phyloP scores from a whole-genome alignment of 2,329 filamentous ascomycete genomes.

The Stachybotrys echinatus region DNA sequence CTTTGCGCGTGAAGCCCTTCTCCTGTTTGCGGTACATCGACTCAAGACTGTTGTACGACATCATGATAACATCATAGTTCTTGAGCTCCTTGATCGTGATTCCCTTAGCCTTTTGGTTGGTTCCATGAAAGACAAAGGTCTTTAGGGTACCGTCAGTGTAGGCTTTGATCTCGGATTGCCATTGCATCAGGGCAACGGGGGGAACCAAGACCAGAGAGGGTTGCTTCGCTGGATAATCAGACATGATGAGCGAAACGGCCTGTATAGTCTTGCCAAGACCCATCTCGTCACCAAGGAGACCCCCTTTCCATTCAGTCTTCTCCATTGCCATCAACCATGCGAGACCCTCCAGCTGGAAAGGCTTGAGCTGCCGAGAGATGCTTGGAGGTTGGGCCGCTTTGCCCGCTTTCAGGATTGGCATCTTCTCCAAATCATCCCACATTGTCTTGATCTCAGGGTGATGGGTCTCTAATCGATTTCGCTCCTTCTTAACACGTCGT shows the following conservation, averaged over 20 bases:
- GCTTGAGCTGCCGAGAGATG: constrained; percentile 81
- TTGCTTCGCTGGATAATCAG: constrained; percentile 78
- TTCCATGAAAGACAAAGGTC: constrained; percentile 85
- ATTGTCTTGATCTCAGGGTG: constrained; percentile 79
- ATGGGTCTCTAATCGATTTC: constrained; percentile 63
- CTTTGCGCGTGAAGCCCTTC: constrained; percentile 80
- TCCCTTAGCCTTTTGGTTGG: constrained; percentile 75
- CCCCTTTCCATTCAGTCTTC: constrained; percentile 76
- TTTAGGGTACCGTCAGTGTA: constrained; percentile 87
- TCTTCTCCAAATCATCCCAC: constrained; percentile 72
- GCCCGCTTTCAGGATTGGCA: constrained; percentile 58
- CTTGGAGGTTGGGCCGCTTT: constrained; percentile 49
- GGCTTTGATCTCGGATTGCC: constrained; percentile 74
- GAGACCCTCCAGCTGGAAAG: constrained; percentile 88
- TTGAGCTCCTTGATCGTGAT: constrained; percentile 70
- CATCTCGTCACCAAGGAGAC: constrained; percentile 95
- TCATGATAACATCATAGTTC: constrained; percentile 89
- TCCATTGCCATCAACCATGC: constrained; percentile 95
- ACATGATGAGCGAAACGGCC: constrained; percentile 97
- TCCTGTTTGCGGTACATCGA: constrained; percentile 89
- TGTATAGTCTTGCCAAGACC: constrained; percentile 98
- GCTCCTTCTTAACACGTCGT: constrained; percentile 37
- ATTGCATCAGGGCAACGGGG: constrained; percentile 92
- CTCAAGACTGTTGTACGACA: constrained; percentile 90
- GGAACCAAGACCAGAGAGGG: constrained; percentile 87